These are phyloP conservation scores for Cadophora luteo-olivacea DNA, from an alignment of 2,329 filamentous ascomycete species.

Conservation along the genomic window DNA sequence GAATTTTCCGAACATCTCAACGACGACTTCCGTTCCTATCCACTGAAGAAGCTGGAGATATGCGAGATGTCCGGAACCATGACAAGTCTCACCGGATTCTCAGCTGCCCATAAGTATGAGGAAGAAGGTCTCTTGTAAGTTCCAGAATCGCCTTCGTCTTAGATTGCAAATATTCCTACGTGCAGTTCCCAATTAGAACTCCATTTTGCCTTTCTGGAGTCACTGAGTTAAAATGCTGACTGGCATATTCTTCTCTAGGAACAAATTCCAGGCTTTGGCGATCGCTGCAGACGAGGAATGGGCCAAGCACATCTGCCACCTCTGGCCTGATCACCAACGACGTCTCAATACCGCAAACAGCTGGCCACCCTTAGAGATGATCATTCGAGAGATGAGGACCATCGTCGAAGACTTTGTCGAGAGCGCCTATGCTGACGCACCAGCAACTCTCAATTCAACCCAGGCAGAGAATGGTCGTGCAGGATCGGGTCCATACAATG, in stretches of 20 bases:
- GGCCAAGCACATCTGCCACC: not conserved
- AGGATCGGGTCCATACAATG: not conserved
- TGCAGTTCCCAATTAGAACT: not conserved
- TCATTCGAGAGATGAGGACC: not conserved
- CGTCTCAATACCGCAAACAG: not conserved
- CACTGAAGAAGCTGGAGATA: slow-evolving; percentile 12
- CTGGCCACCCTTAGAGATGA: not conserved
- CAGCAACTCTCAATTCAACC: not conserved
- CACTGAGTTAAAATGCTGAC: not conserved
- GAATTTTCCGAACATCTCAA: not conserved
- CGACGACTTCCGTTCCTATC: not conserved
- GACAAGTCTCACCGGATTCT: not conserved
- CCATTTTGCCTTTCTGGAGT: not conserved
- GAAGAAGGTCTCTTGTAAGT: not conserved
- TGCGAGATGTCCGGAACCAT: slow-evolving; percentile 13
- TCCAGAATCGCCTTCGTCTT: not conserved
- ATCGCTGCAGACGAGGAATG: not conserved
- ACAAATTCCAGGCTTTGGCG: not conserved
- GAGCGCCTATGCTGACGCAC: not conserved
- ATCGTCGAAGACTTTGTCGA: not conserved
- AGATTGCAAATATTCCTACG: not conserved
- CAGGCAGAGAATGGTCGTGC: not conserved
- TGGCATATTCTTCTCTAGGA: not conserved
- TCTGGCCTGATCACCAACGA: not conserved
- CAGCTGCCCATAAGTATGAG: not conserved